Percentiles rank a stretch among this genome's conserved stretches.
Conservation (phyloP, 306 rosid genomes). For the Prinsepia uniflora region DNA sequence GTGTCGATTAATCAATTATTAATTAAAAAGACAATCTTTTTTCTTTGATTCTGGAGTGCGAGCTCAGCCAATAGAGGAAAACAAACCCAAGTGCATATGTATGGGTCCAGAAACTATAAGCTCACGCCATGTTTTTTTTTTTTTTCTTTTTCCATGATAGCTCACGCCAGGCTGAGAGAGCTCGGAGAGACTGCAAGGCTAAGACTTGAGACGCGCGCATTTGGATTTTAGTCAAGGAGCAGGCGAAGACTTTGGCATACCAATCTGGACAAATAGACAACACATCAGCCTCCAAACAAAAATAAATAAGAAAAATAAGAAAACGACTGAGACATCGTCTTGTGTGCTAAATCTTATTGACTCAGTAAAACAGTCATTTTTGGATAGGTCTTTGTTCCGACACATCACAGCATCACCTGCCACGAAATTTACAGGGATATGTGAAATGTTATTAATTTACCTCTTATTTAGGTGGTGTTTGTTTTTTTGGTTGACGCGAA, state of each 20-base stretch:
- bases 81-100: background rate
- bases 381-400: conserved; percentile 14
- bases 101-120: conserved; percentile 3
- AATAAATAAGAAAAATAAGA: no score
- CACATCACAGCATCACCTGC: no score
- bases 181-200: background rate
- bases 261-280: background rate
- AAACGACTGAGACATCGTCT: background rate
- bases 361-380: background rate
- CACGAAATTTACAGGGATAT: background rate
- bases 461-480: no score
- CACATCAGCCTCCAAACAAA: background rate
- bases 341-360: background rate
- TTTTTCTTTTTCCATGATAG: background rate
- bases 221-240: background rate
- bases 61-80: background rate
- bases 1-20: background rate
- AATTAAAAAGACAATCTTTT: no score
- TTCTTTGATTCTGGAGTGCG: background rate
- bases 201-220: conserved; percentile 7
- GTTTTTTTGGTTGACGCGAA: no score
- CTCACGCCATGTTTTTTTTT: conserved; percentile 4
- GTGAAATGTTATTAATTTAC: no score
- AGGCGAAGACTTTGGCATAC: background rate
- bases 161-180: conserved; percentile 4